Conservation (phyloP, 192 early-diverging fungal genomes). For the Spizellomyces punctatus region DNA sequence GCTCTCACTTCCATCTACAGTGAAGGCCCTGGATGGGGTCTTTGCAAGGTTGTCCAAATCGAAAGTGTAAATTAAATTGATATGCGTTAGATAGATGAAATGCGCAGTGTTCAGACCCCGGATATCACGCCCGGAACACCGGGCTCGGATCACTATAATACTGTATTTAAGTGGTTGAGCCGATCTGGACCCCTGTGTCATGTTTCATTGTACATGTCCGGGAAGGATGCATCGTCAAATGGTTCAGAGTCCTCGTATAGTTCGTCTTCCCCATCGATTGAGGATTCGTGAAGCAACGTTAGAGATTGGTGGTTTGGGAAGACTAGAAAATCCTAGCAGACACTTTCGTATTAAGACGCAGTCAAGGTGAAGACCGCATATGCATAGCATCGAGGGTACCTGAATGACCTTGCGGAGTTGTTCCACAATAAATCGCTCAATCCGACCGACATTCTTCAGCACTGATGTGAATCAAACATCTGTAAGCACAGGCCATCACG, state of each 20-base stretch:
- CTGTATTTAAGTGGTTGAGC: too few species aligned
- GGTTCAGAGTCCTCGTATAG: conserved; percentile 4
- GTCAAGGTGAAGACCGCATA: not conserved
- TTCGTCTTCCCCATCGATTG: not conserved
- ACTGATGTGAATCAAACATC: conserved; percentile 16
- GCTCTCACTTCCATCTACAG: conserved; percentile 25
- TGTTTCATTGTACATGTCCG: too few species aligned
- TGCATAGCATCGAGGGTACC: conserved; percentile 5
- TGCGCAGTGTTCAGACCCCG: too few species aligned
- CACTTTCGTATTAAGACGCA: conserved; percentile 31
- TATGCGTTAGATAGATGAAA: too few species aligned
- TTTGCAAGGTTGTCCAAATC: conserved; percentile 31
- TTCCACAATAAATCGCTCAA: conserved; percentile 52
- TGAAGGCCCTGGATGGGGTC: conserved; percentile 41
- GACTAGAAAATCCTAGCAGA: conserved; percentile 42
- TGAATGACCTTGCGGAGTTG: conserved; percentile 41
- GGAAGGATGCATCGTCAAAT: conserved; percentile 6
- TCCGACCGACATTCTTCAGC: conserved; percentile 64
- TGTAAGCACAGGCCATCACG: not conserved
- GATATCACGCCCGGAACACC: too few species aligned
- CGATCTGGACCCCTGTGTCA: too few species aligned
- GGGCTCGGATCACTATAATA: too few species aligned
- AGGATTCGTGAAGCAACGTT: conserved; percentile 19
- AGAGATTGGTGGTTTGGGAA: conserved; percentile 54
- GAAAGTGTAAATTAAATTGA: conserved; percentile 12